phyloP scores from a whole-genome alignment of 371 early-diverging fungal genomes.

The Apophysomyces sp. region DNA sequence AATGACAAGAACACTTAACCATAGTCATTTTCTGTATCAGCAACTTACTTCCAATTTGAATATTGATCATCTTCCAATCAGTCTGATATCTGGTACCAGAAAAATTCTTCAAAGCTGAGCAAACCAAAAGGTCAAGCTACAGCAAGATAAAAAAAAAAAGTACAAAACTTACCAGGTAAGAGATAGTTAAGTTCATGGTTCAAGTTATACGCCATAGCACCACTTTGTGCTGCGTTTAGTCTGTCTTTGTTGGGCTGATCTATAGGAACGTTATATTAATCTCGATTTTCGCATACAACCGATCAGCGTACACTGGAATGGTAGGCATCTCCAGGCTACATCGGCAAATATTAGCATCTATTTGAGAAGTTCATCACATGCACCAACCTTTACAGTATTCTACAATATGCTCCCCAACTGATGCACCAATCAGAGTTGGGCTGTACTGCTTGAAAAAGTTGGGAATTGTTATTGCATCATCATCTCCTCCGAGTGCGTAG shows the following conservation, averaged over 20 bases:
- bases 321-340: neutral
- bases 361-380: constrained; percentile 8
- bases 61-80: constrained; percentile 47
- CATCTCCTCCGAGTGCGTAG: constrained; percentile 45
- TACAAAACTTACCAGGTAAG: constrained; percentile 29
- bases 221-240: constrained; percentile 47
- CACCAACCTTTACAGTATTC: constrained; percentile 19
- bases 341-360: too few species aligned
- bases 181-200: constrained; percentile 35
- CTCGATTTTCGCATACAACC: too few species aligned
- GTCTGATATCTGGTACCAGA: constrained; percentile 7
- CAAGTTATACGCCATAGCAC: constrained; percentile 33
- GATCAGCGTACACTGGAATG: too few species aligned
- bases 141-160: too few species aligned
- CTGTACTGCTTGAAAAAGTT: constrained; percentile 43
- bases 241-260: constrained; percentile 25
- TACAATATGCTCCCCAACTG: constrained; percentile 32
- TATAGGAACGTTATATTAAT: neutral
- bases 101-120: too few species aligned
- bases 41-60: constrained; percentile 49
- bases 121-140: too few species aligned
- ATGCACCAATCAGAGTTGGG: constrained; percentile 26
- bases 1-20: neutral
- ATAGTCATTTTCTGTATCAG: constrained; percentile 13
- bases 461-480: constrained; percentile 35